Percentiles rank a stretch among this genome's conserved stretches.
Conservation (phyloP, 2,329 filamentous ascomycete genomes). For the Diaporthe sp. region DNA sequence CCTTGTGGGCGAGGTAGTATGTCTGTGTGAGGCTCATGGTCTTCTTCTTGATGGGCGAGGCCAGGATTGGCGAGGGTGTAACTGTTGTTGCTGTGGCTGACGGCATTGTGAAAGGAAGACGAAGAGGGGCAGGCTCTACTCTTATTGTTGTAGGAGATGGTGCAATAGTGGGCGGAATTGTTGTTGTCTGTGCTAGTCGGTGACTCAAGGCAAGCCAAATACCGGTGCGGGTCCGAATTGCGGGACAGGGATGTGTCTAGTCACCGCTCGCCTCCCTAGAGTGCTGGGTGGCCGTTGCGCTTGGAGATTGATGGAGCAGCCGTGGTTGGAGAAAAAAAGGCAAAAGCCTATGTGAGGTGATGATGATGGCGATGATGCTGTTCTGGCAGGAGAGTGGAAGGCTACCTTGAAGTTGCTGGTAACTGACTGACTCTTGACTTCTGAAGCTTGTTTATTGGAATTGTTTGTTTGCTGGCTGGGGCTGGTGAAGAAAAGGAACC, state of each 20-base stretch:
- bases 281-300: conserved; percentile 5
- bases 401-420: background rate
- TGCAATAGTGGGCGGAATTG: conserved; percentile 47
- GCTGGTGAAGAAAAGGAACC: conserved; percentile 19
- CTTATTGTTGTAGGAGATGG: conserved; percentile 46
- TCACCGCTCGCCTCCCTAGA: conserved; percentile 36
- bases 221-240: conserved; percentile 41
- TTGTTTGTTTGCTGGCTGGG: conserved; percentile 14
- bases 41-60: conserved; percentile 72
- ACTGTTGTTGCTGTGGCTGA: conserved; percentile 45
- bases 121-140: conserved; percentile 34
- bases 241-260: conserved; percentile 34
- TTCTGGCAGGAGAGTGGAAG: conserved; percentile 1
- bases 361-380: conserved; percentile 14
- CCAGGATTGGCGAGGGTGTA: conserved; percentile 47
- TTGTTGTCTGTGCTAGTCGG: conserved; percentile 38
- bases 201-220: conserved; percentile 41
- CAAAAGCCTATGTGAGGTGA: conserved; percentile 22
- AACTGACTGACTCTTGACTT: conserved; percentile 9
- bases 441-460: background rate
- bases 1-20: conserved; percentile 98
- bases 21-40: conserved; percentile 99
- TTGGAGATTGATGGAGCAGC: background rate
- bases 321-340: conserved; percentile 17
- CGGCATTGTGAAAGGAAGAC: conserved; percentile 52